phyloP scores from a whole-genome alignment of 495 filamentous ascomycete species.

The Tuber melanosporum region DNA sequence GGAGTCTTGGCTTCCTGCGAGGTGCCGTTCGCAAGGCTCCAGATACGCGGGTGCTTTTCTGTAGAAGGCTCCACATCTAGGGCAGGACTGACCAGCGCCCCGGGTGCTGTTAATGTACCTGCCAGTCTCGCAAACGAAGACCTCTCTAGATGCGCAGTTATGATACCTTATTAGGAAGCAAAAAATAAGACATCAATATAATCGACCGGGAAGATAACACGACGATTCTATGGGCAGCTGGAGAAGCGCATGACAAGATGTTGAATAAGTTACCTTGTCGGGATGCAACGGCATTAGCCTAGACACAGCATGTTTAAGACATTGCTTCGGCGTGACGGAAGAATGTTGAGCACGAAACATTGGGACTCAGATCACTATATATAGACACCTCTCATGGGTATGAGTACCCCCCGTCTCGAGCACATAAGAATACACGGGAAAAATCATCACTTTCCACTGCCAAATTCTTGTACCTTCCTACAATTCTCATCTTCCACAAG shows the following conservation, averaged over 20 bases:
- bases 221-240: background rate
- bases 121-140: background rate
- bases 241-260: background rate
- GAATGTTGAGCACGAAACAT: too few relatives aligned
- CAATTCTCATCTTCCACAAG: too few relatives aligned
- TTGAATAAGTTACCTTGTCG: background rate
- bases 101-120: background rate
- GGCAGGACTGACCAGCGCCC: background rate
- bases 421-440: too few relatives aligned
- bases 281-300: background rate
- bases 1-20: background rate
- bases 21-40: background rate
- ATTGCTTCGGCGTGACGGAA: too few relatives aligned
- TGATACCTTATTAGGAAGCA: background rate
- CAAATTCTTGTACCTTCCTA: too few relatives aligned
- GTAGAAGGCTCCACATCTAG: background rate
- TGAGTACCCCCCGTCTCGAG: too few relatives aligned
- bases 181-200: background rate
- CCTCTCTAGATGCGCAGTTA: background rate
- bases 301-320: background rate
- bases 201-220: background rate
- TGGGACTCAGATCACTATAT: too few relatives aligned
- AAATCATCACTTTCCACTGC: too few relatives aligned
- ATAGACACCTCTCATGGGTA: too few relatives aligned
- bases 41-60: background rate